A percentile compares a stretch with the other conserved stretches of the same genome.
Conservation (phyloP, 805 yeast species). For the Cyberlindnera xylosilytica region DNA sequence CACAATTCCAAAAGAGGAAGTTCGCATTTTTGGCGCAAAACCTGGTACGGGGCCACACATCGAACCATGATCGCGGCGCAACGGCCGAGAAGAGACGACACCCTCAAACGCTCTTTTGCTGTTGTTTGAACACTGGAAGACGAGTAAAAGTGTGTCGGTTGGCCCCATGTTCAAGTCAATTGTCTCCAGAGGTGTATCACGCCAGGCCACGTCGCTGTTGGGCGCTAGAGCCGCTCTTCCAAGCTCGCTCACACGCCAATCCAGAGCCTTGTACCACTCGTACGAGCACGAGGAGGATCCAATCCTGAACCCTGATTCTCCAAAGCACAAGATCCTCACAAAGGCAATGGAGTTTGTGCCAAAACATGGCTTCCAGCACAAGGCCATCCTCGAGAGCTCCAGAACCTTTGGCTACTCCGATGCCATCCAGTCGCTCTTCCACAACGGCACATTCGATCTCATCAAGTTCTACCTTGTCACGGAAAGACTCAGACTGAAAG, state of each 20-base stretch:
- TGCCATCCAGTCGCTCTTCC: conserved; percentile 40
- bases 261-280: conserved; percentile 28
- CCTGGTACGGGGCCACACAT: neutral
- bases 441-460: conserved; percentile 47
- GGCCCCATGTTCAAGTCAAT: conserved; percentile 1
- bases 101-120: no score
- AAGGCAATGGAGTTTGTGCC: conserved; percentile 12
- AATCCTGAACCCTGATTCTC: conserved; percentile 23
- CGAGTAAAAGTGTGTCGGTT: no score
- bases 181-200: neutral
- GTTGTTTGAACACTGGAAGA: no score
- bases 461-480: conserved; percentile 53
- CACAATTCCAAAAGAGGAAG: no score
- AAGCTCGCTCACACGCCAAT: neutral
- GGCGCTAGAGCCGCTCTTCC: neutral
- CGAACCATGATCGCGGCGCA: neutral
- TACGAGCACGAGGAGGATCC: conserved; percentile 26
- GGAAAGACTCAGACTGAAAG: conserved; percentile 42
- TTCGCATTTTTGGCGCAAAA: no score
- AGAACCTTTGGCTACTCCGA: conserved; percentile 50
- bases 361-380: conserved; percentile 11
- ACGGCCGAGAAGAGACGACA: no score
- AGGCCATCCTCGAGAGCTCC: conserved; percentile 47
- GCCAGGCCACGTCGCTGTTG: neutral
- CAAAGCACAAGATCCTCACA: conserved; percentile 38